phyloP scores from a whole-genome alignment of 2,329 filamentous ascomycete species.

The Clonostachys sp. region DNA sequence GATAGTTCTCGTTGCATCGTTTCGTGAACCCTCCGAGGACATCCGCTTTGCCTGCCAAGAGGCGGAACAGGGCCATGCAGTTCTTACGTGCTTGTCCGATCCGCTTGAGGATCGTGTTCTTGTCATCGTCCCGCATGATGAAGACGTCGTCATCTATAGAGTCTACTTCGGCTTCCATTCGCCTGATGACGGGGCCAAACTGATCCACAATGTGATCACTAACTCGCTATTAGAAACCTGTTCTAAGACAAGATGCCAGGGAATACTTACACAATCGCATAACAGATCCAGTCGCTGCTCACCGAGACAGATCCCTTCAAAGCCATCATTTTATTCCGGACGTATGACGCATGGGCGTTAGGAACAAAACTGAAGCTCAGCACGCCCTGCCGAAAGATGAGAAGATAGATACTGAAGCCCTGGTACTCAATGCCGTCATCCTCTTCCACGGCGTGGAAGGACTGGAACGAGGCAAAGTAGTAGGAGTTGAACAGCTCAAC shows the following conservation, averaged over 20 bases:
- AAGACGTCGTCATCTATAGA: constrained; percentile 95
- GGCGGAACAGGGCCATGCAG: constrained; percentile 86
- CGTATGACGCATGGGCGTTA: constrained; percentile 82
- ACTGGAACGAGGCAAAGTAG: constrained; percentile 97
- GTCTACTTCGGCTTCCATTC: constrained; percentile 85
- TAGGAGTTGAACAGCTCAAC: constrained; percentile 97
- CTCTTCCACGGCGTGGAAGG: constrained; percentile 77
- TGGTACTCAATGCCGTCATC: constrained; percentile 80
- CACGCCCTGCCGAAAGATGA: constrained; percentile 93
- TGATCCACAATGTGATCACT: constrained; percentile 96
- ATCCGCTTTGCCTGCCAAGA: constrained; percentile 95
- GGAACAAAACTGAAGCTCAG: constrained; percentile 90
- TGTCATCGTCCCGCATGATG: constrained; percentile 85
- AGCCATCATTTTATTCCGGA: constrained; percentile 85
- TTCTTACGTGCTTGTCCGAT: constrained; percentile 93
- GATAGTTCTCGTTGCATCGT: constrained; percentile 96
- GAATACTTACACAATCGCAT: constrained; percentile 81
- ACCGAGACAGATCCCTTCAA: constrained; percentile 93
- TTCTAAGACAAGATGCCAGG: background rate
- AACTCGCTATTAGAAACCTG: background rate
- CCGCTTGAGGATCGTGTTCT: constrained; percentile 76
- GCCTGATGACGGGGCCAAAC: constrained; percentile 84
- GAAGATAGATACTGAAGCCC: constrained; percentile 92
- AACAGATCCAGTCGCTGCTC: constrained; percentile 98
- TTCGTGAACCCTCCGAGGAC: constrained; percentile 97